A percentile compares a stretch with the other conserved stretches of the same genome.
Evolutionary conservation across 2,329 filamentous ascomycete genomes (phyloP).

Genomic region (Pleomassaria siparia): DNA sequence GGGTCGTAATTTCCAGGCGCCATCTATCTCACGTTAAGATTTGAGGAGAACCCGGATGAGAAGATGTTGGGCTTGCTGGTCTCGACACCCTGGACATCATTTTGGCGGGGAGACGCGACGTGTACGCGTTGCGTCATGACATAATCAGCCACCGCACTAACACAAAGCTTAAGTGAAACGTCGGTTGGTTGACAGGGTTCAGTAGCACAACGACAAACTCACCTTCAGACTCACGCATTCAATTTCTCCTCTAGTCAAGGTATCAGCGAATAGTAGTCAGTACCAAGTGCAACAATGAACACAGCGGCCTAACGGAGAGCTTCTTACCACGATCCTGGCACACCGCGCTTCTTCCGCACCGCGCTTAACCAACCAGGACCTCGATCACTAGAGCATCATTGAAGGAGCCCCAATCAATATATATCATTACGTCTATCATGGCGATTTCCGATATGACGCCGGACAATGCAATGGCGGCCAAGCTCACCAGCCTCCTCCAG

Average conservation of each 20-base stretch:
- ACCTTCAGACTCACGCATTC: neutral
- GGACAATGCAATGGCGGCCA: constrained; percentile 29
- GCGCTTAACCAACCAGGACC: neutral
- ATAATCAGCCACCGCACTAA: too few species aligned
- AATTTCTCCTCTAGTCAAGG: neutral
- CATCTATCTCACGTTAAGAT: constrained; percentile 13
- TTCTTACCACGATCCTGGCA: neutral
- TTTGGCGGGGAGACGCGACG: constrained; percentile 2
- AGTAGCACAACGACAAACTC: neutral
- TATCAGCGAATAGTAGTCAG: neutral
- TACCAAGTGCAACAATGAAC: neutral
- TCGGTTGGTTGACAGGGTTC: constrained; percentile 3
- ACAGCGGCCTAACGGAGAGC: neutral
- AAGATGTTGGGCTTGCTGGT: neutral
- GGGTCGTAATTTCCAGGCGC: constrained; percentile 15
- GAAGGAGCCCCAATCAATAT: neutral
- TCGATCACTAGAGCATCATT: neutral
- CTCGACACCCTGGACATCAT: neutral
- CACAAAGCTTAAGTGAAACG: constrained; percentile 1
- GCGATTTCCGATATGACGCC: constrained; percentile 26
- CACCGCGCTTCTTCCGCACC: neutral
- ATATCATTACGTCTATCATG: constrained; percentile 22
- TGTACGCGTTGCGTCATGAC: constrained; percentile 15
- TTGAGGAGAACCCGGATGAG: neutral
- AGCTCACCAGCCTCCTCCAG: constrained; percentile 44